phyloP scores from a whole-genome alignment of 192 early-diverging fungal genomes.

The Coemansia umbellata region DNA sequence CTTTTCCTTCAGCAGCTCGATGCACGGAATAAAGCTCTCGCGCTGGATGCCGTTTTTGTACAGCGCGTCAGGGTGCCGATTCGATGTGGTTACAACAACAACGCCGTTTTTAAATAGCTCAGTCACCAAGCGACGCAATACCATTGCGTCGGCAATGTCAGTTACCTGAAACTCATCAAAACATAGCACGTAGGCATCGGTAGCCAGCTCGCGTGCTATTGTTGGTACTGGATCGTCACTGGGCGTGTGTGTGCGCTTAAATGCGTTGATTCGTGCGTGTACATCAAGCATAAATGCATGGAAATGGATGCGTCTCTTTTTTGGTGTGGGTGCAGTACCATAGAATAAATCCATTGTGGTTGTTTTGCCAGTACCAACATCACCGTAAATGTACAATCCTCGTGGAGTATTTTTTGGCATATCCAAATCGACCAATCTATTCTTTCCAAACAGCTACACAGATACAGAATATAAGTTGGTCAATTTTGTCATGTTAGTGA shows the following conservation, averaged over 20 bases:
- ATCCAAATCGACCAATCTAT: background rate
- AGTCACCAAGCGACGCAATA: conserved; percentile 73
- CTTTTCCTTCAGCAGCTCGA: conserved; percentile 75
- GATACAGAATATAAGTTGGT: background rate
- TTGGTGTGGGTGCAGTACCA: conserved; percentile 61
- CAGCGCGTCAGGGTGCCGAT: conserved; percentile 86
- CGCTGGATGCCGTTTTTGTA: conserved; percentile 98
- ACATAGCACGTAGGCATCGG: conserved; percentile 81
- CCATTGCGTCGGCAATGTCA: conserved; percentile 97
- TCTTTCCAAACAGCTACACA: conserved; percentile 21
- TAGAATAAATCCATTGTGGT: conserved; percentile 97
- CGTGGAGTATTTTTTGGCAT: conserved; percentile 13
- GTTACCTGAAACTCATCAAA: conserved; percentile 96
- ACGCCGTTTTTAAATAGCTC: conserved; percentile 83
- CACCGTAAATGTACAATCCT: conserved; percentile 56
- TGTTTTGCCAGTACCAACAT: conserved; percentile 90
- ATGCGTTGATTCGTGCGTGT: conserved; percentile 67
- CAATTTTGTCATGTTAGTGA: background rate
- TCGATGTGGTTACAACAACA: conserved; percentile 89
- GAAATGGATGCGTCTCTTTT: conserved; percentile 90
- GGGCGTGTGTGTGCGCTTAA: conserved; percentile 52
- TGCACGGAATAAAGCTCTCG: conserved; percentile 87
- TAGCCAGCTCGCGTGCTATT: conserved; percentile 78
- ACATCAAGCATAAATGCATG: conserved; percentile 97
- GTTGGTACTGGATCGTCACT: conserved; percentile 60